Conservation (phyloP, 371 early-diverging fungal species). For the Mortierella sp. region DNA sequence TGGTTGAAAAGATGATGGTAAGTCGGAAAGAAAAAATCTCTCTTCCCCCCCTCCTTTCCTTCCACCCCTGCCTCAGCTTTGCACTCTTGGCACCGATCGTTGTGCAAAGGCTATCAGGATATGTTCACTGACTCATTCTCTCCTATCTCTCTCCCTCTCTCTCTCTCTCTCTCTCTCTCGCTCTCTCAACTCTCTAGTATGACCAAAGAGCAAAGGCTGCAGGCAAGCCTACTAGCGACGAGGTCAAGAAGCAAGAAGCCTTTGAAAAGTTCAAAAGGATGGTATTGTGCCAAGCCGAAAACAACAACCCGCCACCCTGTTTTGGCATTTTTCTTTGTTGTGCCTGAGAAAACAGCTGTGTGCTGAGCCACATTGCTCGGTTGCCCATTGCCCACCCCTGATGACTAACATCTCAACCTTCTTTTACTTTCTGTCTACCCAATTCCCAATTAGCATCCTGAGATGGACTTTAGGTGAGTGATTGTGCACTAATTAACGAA, state of each 20-base stretch:
- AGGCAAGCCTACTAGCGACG: conserved; percentile 87
- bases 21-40: too few relatives aligned
- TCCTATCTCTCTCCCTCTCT: too few relatives aligned
- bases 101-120: too few relatives aligned
- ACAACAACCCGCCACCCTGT: neutral
- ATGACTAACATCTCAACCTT: neutral
- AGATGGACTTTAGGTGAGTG: conserved; percentile 45
- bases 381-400: too few relatives aligned
- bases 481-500: neutral
- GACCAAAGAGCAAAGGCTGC: conserved; percentile 91
- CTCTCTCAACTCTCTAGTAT: too few relatives aligned
- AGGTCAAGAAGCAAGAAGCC: conserved; percentile 80
- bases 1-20: conserved; percentile 91
- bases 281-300: conserved; percentile 11
- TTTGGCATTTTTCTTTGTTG: too few relatives aligned
- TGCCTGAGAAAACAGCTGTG: too few relatives aligned
- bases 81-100: too few relatives aligned
- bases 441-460: conserved; percentile 30
- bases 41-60: neutral
- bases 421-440: neutral
- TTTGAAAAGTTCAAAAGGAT: conserved; percentile 81
- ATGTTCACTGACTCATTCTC: too few relatives aligned
- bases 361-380: neutral
- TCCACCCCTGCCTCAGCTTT: neutral
- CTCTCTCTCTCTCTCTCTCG: too few relatives aligned